Evolutionary conservation across 345 rosid genomes (phyloP).

Genomic region (Odontarrhena argentea): DNA sequence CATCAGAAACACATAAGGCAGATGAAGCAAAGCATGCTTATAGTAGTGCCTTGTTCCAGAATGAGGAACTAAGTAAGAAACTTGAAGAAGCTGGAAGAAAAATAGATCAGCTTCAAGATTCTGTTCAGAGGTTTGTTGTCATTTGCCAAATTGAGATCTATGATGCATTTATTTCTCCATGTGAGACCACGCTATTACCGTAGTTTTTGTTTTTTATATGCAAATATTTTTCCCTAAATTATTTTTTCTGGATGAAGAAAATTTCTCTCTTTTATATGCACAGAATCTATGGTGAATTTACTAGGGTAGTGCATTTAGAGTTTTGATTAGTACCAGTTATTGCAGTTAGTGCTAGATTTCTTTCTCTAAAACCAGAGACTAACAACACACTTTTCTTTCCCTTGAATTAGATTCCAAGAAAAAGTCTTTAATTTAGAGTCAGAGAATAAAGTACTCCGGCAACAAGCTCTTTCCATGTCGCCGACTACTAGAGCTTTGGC

Average conservation of each 20-base stretch:
- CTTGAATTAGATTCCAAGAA: conserved; percentile 49
- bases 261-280: not conserved
- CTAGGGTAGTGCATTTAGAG: conserved; percentile 17
- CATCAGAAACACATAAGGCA: conserved; percentile 58
- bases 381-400: conserved; percentile 4
- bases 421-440: conserved; percentile 84
- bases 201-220: not conserved
- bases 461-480: conserved; percentile 79
- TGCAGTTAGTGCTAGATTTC: not conserved
- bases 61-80: conserved; percentile 61
- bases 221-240: conserved; percentile 6
- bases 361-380: conserved; percentile 6
- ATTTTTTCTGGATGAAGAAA: not conserved
- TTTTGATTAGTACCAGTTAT: conserved; percentile 3
- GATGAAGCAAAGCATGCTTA: conserved; percentile 65
- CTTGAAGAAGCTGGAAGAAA: conserved; percentile 69
- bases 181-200: not conserved
- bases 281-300: not conserved
- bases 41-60: conserved; percentile 54
- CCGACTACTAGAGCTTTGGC: conserved; percentile 69
- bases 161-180: conserved; percentile 24
- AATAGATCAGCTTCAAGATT: conserved; percentile 75
- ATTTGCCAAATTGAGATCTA: conserved; percentile 18
- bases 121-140: conserved; percentile 74
- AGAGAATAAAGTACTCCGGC: conserved; percentile 90